Conservation (phyloP, 495 filamentous ascomycete species). For the Aspergillus cavernicola region DNA sequence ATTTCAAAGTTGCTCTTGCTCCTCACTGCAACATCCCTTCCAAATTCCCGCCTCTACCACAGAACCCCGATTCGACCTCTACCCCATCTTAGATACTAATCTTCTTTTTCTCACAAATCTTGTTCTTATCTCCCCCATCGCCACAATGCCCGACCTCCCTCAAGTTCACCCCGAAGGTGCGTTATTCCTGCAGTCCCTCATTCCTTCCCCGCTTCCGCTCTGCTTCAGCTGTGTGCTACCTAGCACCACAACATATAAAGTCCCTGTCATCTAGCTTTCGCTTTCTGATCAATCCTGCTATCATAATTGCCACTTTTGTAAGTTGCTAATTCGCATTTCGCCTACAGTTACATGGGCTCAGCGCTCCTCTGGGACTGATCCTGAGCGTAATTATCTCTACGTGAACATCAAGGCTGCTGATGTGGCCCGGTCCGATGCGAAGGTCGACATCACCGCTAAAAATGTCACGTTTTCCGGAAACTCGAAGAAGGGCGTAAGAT, state of each 20-base stretch:
- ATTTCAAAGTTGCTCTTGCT: constrained; percentile 13
- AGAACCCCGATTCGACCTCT: not conserved
- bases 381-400: constrained; percentile 87
- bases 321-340: constrained; percentile 18
- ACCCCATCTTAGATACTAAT: not conserved
- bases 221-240: constrained; percentile 8
- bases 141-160: constrained; percentile 29
- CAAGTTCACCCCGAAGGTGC: constrained; percentile 40
- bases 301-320: not conserved
- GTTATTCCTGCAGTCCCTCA: constrained; percentile 23
- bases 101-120: constrained; percentile 12
- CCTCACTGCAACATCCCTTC: constrained; percentile 13
- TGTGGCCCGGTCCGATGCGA: constrained; percentile 61
- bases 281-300: not conserved
- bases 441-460: constrained; percentile 75
- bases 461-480: constrained; percentile 76
- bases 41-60: constrained; percentile 9
- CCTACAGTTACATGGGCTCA: constrained; percentile 90
- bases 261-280: not conserved
- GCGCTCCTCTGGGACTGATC: constrained; percentile 77
- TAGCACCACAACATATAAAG: not conserved
- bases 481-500: constrained; percentile 76
- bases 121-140: constrained; percentile 8
- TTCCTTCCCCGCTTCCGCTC: constrained; percentile 35
- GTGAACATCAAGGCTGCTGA: constrained; percentile 85